phyloP scores from a whole-genome alignment of 495 filamentous ascomycete species.

The Sphaerosporella brunnea region DNA sequence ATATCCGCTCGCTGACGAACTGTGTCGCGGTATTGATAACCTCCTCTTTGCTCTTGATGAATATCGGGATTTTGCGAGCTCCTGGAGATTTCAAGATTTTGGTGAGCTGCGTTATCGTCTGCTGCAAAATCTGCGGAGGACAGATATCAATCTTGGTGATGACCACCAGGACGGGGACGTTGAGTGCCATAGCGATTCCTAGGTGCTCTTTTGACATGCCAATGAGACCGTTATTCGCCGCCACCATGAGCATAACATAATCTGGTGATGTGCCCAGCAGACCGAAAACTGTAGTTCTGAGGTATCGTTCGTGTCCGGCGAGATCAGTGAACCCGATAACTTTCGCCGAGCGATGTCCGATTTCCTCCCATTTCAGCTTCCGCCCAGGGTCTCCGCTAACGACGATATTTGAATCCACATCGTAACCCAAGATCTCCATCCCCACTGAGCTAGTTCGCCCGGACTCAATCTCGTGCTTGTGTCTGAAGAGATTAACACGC shows the following conservation, averaged over 20 bases:
- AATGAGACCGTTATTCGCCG: slow-evolving; percentile 90
- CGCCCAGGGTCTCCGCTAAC: slow-evolving; percentile 62
- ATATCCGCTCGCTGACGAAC: slow-evolving; percentile 88
- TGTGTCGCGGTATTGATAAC: slow-evolving; percentile 91
- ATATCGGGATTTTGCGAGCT: slow-evolving; percentile 91
- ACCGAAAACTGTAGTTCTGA: slow-evolving; percentile 93
- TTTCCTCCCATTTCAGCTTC: slow-evolving; percentile 92
- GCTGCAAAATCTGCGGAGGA: slow-evolving; percentile 82
- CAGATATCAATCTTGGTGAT: slow-evolving; percentile 99
- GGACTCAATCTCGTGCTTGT: slow-evolving; percentile 94
- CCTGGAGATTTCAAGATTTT: slow-evolving; percentile 87
- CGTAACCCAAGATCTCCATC: slow-evolving; percentile 90
- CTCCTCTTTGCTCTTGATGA: slow-evolving; percentile 78
- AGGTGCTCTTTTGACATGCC: slow-evolving; percentile 98
- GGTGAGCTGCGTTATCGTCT: slow-evolving; percentile 81
- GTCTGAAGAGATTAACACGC: slow-evolving; percentile 88
- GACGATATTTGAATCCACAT: slow-evolving; percentile 71
- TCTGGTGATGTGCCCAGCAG: slow-evolving; percentile 88
- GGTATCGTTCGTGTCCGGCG: slow-evolving; percentile 86
- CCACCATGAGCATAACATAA: slow-evolving; percentile 96
- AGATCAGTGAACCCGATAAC: slow-evolving; percentile 94
- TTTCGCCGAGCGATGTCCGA: slow-evolving; percentile 85
- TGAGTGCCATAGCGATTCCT: slow-evolving; percentile 83
- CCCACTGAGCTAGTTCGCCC: slow-evolving; percentile 91
- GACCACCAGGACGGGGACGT: slow-evolving; percentile 95